Evolutionary conservation across 1,284 basidiomycete genomes (phyloP), one percentile per base, ranked within the genome.

Genomic region (Ceraceosorus bombacis): DNA sequence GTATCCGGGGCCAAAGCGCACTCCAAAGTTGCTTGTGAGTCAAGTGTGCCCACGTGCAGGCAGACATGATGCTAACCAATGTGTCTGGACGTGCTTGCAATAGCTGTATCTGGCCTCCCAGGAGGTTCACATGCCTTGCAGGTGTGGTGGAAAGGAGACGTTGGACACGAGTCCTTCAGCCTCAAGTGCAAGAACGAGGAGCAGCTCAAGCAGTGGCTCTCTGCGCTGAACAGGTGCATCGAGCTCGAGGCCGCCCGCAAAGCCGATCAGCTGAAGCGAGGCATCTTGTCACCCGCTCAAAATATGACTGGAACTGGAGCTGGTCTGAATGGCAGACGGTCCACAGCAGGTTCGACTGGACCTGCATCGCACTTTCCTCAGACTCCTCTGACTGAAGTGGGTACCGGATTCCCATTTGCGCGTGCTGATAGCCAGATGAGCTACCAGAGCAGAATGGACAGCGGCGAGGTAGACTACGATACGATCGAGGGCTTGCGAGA

Each of bases 81-180:
- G 27, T 27, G 27, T 27, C 27, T 27, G 27, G 27, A 2, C 8
- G 27, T 10, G 8, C 6, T 10, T 10, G 27, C 51, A 9, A 13
- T 10, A 53, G 52, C 17, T 13, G 17, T 40, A 58, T 62, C 63
- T 58, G 67, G 63, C 55, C 59, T 50, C 55, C 36, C 57, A 6
- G 63, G 60, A 27, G 71, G 68, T 37, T 74, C 78, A 49, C 77
- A 81, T 58, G 72, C 79, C 1, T 72, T 96, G 57, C 87, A 89
- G 53, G 88, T 95, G 1, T 92, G 87, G 84, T 95, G 92, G 92
- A 85, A 88, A 72, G 90, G 90, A 7, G 92, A 95, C 73, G 88
- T 89, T 67, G 89, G 90, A 67, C 74, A 79, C 52, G 95, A 98
- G 77, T 93, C 85, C 70, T 97, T 99, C 79, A 89, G 90, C 51